phyloP scores from a whole-genome alignment of 495 filamentous ascomycete genomes.

The Neurospora tetrasperma region DNA sequence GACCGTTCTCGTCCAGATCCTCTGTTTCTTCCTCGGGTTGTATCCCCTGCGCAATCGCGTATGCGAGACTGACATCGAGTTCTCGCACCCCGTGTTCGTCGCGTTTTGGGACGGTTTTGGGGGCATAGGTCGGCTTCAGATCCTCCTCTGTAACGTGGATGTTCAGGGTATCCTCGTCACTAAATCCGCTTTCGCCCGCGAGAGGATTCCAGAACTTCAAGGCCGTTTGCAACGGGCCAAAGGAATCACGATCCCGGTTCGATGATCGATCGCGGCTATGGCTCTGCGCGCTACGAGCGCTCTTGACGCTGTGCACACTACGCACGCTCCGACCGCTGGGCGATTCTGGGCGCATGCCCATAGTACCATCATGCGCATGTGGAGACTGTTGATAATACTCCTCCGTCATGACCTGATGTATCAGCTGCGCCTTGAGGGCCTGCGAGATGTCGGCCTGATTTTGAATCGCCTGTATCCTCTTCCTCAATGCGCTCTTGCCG shows the following conservation, averaged over 20 bases:
- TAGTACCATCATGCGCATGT: slow-evolving; percentile 14
- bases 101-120: slow-evolving; percentile 14
- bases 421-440: slow-evolving; percentile 66
- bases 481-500: slow-evolving; percentile 70
- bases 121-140: slow-evolving; percentile 56
- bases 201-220: slow-evolving; percentile 33
- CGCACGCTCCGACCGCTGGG: slow-evolving; percentile 19
- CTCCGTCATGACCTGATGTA: slow-evolving; percentile 77
- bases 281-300: slow-evolving; percentile 16
- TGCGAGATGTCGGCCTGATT: slow-evolving; percentile 46
- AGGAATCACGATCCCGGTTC: not conserved
- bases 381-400: slow-evolving; percentile 45
- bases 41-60: not conserved
- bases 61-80: slow-evolving; percentile 10
- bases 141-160: slow-evolving; percentile 47
- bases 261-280: not conserved
- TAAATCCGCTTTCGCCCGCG: slow-evolving; percentile 20
- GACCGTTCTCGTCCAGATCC: slow-evolving; percentile 36
- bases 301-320: not conserved
- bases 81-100: slow-evolving; percentile 6
- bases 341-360: slow-evolving; percentile 13
- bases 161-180: slow-evolving; percentile 49
- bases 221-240: slow-evolving; percentile 15
- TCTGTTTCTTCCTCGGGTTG: slow-evolving; percentile 23
- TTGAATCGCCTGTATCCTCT: slow-evolving; percentile 69